Conservation (phyloP, 192 early-diverging fungal species). For the Rhizoclosmatium sp. region DNA sequence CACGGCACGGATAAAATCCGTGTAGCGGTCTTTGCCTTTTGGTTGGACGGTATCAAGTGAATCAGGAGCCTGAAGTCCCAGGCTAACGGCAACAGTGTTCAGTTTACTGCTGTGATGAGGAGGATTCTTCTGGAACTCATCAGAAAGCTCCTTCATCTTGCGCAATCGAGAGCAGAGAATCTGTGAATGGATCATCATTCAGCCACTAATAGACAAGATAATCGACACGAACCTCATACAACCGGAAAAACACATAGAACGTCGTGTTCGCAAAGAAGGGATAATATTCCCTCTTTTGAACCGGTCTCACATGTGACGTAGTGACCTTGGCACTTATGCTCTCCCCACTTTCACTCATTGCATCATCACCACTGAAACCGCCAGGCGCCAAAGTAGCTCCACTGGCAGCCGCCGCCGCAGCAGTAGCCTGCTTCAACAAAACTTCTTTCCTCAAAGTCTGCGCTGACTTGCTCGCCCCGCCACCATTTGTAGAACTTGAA, state of each 20-base stretch:
- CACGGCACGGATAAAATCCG: constrained; percentile 75
- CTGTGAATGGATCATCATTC: constrained; percentile 51
- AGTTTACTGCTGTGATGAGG: constrained; percentile 56
- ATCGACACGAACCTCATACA: constrained; percentile 72
- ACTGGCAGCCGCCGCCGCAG: neutral
- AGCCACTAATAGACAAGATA: neutral
- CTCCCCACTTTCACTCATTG: constrained; percentile 35
- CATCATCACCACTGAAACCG: constrained; percentile 39
- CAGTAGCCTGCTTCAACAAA: constrained; percentile 31
- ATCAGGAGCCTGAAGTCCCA: constrained; percentile 52
- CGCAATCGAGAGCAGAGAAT: constrained; percentile 84
- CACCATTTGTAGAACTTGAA: constrained; percentile 18
- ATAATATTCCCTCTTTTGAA: constrained; percentile 43
- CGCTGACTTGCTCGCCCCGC: neutral
- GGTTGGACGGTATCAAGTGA: constrained; percentile 11
- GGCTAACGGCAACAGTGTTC: constrained; percentile 67
- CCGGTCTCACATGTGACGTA: constrained; percentile 15
- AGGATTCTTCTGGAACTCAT: constrained; percentile 62
- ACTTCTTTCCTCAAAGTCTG: constrained; percentile 32
- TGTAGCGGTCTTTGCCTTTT: constrained; percentile 72
- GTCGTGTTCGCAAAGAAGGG: constrained; percentile 88
- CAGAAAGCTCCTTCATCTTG: constrained; percentile 78
- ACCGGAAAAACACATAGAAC: constrained; percentile 89
- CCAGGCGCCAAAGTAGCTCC: neutral
- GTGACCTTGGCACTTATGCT: constrained; percentile 26